Base-by-base conservation (phyloP, 257 asterid genomes). In the Nemophila menziesii region DNA sequence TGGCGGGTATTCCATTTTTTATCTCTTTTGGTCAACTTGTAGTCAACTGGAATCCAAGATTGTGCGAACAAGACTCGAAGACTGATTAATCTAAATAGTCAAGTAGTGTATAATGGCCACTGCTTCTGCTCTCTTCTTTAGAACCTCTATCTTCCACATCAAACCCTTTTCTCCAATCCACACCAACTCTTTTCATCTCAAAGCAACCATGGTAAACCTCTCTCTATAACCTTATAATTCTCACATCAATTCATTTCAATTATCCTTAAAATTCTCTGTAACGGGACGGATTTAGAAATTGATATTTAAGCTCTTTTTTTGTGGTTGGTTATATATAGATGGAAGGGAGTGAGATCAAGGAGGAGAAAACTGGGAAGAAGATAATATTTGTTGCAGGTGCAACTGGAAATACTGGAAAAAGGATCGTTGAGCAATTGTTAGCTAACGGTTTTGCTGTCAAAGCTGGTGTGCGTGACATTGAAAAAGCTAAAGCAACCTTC, bases 311-410 rank as follows among this genome's bases (percentile, higher is more conserved):
- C 39, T 39, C 5, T 51, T 34, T 16, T 39, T 54, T 11, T 4
- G 13, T 46, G 13, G 52, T 47, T 48, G 37, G 41, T 39, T 55
- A 61, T 19, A 47, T 67, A 27, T 63, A 80, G 96, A 81, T 85
- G 95, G 80, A 69, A 40, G 69, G 66, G 14, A 67, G 70, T 46
- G 84, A 78, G 62, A 65, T 80, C 52, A 66, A 46, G 51, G 84
- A 67, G 75, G 74, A 69, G 45, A 54, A 23, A 9, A 66, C 17
- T 12, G 72, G 11, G 57, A 84, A 67, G 56, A 83, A 77, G 80
- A 87, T 61, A 44, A 61, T 89, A 14, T 89, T 80, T 55, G 95
- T 89, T 18, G 97, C 93, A 3, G 97, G 97, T 18, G 97, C 97
- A 8, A 66, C 90, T 20, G 97, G 97, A 20, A 84, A 64, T 56